Conservation (phyloP, 177 flowering plant genomes). For the Vitis hybrid region DNA sequence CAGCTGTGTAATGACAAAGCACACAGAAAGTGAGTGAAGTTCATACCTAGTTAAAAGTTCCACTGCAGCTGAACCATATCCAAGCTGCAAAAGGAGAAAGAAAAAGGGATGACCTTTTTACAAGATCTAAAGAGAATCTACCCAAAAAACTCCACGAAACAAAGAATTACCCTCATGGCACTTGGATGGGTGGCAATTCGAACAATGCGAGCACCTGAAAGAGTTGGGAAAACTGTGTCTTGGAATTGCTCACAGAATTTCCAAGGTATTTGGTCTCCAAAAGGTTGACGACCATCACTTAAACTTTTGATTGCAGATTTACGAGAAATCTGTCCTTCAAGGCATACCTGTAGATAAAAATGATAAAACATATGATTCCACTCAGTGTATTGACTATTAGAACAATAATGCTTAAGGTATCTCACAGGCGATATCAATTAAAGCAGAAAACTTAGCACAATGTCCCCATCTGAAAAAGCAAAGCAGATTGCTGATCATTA, state of each 20-base stretch:
- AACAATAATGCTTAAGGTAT: not conserved
- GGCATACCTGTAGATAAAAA: conserved; percentile 57
- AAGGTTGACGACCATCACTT: conserved; percentile 74
- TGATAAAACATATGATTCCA: not conserved
- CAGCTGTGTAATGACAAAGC: not conserved
- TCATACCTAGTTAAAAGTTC: conserved; percentile 75
- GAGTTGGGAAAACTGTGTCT: conserved; percentile 81
- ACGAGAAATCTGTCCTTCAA: conserved; percentile 94
- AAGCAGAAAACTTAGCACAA: too few species aligned
- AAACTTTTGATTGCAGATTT: conserved; percentile 73
- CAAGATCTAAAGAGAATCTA: not conserved
- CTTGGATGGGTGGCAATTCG: conserved; percentile 98
- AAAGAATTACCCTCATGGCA: conserved; percentile 74
- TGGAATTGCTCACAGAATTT: conserved; percentile 85
- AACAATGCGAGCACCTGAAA: conserved; percentile 96
- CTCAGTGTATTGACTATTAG: not conserved
- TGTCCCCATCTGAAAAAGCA: too few species aligned
- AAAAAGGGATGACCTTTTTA: not conserved
- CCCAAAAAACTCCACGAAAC: not conserved
- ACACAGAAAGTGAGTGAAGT: not conserved
- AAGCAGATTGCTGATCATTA: too few species aligned
- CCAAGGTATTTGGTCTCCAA: conserved; percentile 99
- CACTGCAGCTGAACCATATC: conserved; percentile 93
- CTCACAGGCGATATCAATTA: too few species aligned
- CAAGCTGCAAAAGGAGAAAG: conserved; percentile 51